phyloP scores from a whole-genome alignment of 2,329 filamentous ascomycete genomes.

The Thelonectria discophora region DNA sequence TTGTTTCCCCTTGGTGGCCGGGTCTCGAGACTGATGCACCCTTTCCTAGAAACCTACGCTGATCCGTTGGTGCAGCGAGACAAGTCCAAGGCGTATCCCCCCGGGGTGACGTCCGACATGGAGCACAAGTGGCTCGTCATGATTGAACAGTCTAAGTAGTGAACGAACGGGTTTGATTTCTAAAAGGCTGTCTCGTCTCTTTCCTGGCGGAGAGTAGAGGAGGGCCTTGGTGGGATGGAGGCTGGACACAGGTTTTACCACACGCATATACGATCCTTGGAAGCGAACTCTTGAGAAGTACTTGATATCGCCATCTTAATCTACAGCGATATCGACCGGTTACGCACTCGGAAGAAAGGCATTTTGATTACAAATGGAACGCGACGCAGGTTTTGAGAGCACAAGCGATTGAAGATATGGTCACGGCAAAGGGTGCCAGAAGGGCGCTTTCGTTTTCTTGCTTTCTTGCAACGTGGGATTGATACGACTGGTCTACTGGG shows the following conservation, averaged over 20 bases:
- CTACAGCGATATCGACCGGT: neutral
- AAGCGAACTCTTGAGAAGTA: neutral
- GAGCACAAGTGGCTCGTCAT: conserved; percentile 52
- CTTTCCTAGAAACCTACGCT: conserved; percentile 45
- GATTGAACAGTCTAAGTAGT: conserved; percentile 38
- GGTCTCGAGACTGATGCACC: conserved; percentile 22
- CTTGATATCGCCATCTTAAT: neutral
- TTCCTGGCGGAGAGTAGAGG: conserved; percentile 11
- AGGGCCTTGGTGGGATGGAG: conserved; percentile 14
- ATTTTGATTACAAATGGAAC: neutral
- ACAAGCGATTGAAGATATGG: neutral
- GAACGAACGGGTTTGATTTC: neutral
- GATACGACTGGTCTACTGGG: neutral
- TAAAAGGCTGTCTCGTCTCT: conserved; percentile 2
- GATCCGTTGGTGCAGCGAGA: conserved; percentile 57
- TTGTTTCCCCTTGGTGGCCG: no score
- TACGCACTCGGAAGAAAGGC: neutral
- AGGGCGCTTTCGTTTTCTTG: neutral
- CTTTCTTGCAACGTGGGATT: neutral
- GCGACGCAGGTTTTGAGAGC: neutral
- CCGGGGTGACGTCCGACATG: conserved; percentile 51
- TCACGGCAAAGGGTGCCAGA: neutral
- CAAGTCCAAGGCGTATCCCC: conserved; percentile 48
- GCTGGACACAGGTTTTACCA: neutral
- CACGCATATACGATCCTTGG: neutral